Evolutionary conservation across 257 asterid species (phyloP), one percentile per base, ranked within the genome.

Genomic region (Fraxinus cuspidata): DNA sequence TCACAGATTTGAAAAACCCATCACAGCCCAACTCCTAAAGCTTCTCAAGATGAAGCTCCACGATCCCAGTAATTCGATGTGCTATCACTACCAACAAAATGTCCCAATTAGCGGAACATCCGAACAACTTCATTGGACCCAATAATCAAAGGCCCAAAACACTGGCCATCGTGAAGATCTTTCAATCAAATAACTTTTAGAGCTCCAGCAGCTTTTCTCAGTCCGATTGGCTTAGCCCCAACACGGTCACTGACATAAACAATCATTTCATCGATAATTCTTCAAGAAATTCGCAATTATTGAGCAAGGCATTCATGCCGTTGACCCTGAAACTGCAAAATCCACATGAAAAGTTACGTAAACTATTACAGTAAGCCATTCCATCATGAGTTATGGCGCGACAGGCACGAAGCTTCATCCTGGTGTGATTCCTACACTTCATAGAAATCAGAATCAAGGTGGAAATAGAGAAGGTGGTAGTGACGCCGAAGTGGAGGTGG

Each of bases 21-120:
- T 29, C 32, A 29, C 3, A 29, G 1, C 2, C 32, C 32, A 29
- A 29, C 32, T 29, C 32, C 3, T 92, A 93, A 84, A 92, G 89
- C 87, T 89, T 90, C 87, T 92, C 97, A 10, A 92, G 73, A 71
- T 92, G 97, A 71, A 92, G 79, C 82, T 92, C 97, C 47, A 88
- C 85, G 58, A 94, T 78, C 23, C 86, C 86, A 40, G 35, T 74
- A 13, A 81, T 84, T 31, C 82, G 83, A 76, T 74, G 86, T 9
- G 95, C 78, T 16, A 90, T 77, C 53, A 78, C 83, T 78, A 86
- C 97, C 49, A 94, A 82, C 75, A 91, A 73, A 78, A 74, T 89
- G 81, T 94, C 96, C 98, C 97, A 94, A 88, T 94, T 94, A 3
- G 97, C 97, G 3, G 96, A 86, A 83, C 98, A 92, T 49, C 97